Evolutionary conservation across 352 stramenopile genomes (phyloP), one percentile per base, ranked within the genome.

Genomic region (Globisporangium alternatum): DNA sequence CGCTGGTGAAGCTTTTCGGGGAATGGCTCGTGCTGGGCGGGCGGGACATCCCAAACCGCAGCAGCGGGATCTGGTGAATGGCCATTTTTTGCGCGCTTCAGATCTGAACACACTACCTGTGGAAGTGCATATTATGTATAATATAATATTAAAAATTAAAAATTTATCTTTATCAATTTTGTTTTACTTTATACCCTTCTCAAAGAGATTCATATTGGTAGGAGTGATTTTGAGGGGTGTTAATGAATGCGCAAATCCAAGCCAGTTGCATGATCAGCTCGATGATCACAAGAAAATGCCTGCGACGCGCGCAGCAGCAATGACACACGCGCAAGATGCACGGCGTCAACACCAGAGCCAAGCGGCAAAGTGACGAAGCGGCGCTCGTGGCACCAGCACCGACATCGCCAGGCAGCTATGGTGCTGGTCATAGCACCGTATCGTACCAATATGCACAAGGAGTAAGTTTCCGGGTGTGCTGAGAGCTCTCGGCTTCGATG

Each of bases 231-330:
- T 62, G 54, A 59, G 10, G 44, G 58, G 35, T 25, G 13, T 5
- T 2, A 3, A 22, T 58, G 67, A 72, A 72, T 77, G 64, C 60
- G 64, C 56, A 77, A 69, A 68, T 70, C 41, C 41, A 47, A 47
- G 41, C 41, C 41, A 47, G 41, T 31, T 19, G 19, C 8, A 35
- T 49, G 25, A 52, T 45, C 37, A 60, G 49, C 47, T 31, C 41
- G 22, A 44, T 41, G 21, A 62, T 70, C 70, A 77, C 67, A 77
- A 77, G 70, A 77, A 77, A 71, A 68, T 56, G 66, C 62, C 41
- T 45, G 52, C 37, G 62, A 41, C 9, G 31, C 30, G 37, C 9
- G 31, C 30, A 56, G 31, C 30, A 56, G 31, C 17, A 45, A 43
- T 56, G 51, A 56, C 19, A 17, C 28, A 35, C 30, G 30, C 8